Base-by-base conservation (phyloP, 495 filamentous ascomycete species). In the Penicillium parvum region DNA sequence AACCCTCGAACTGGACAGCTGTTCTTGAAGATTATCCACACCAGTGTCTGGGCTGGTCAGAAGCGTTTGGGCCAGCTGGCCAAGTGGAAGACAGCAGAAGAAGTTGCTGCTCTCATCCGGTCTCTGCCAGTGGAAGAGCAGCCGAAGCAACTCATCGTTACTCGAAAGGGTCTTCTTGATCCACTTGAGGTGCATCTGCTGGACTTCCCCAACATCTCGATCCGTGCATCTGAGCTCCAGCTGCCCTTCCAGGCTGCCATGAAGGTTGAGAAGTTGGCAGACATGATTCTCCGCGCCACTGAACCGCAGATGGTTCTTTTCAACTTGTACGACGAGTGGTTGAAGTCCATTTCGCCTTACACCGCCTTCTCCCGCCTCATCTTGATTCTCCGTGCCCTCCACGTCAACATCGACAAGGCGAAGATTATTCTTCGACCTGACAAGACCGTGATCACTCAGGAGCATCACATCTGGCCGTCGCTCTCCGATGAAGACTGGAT, bases 61-160 rank as follows among this genome's bases (percentile, higher is more conserved):
- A 99, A 99, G 68, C 94, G 94, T 85, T 76, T 99, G 11, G 94
- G 94, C 46, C 94, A 99, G 66, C 69, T 99, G 49, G 94, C 94
- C 20, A 99, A 99, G 63, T 99, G 94, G 94, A 99, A 99, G 76
- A 99, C 94, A 16, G 94, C 94, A 12, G 94, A 99, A 84, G 94
- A 99, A 88, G 94, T 97, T 12, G 94, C 91, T 1, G 94, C 94
- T 9, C 75, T 99, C 16, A 99, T 99, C 64, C 83, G 94, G 44
- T 99, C 94, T 7, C 74, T 99, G 25, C 94, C 94, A 0, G 90
- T 96, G 9, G 94, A 99, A 74, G 94, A 99, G 65, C 94, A 99
- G 61, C 94, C 94, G 23, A 97, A 97, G 72, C 92, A 97, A 65
- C 83, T 99, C 17, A 99, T 99, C 50, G 94, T 99, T 45, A 99